Conservation (phyloP, 2,329 filamentous ascomycete species). For the Pezicula carpinea region DNA sequence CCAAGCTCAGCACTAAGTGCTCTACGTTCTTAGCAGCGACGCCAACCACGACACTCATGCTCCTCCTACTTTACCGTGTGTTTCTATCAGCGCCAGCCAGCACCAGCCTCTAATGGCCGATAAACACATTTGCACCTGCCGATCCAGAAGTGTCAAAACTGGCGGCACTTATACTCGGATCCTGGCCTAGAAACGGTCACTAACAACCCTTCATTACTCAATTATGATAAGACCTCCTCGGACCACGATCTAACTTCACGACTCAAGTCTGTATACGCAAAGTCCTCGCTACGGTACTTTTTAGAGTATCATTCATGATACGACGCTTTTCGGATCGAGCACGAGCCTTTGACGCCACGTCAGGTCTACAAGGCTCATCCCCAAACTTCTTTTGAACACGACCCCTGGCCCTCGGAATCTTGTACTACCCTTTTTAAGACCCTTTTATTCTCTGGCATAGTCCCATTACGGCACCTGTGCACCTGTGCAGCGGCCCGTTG, state of each 20-base stretch:
- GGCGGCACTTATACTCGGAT: not conserved
- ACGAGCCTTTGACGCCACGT: slow-evolving; percentile 1
- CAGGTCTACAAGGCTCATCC: not conserved
- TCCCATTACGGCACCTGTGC: slow-evolving; percentile 15
- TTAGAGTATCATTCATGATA: too few species aligned
- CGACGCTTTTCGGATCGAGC: not conserved
- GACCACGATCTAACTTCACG: not conserved
- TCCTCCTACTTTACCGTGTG: too few species aligned
- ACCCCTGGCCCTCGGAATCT: not conserved
- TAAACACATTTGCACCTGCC: not conserved
- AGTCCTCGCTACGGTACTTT: too few species aligned
- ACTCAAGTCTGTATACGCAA: too few species aligned
- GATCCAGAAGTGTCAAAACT: not conserved
- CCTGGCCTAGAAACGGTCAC: slow-evolving; percentile 1
- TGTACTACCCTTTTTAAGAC: not conserved
- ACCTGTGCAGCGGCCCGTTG: slow-evolving; percentile 19
- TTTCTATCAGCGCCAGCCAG: too few species aligned
- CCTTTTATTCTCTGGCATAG: slow-evolving; percentile 3
- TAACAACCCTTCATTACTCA: not conserved
- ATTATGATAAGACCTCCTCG: not conserved
- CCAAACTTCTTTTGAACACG: not conserved
- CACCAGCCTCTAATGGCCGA: too few species aligned
- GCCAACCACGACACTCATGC: too few species aligned
- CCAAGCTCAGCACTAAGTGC: not conserved
- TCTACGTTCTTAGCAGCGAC: too few species aligned